These are phyloP conservation scores for Parietichytrium sp. DNA, from an alignment of 108 stramenopile genomes.

Conservation along the genomic window DNA sequence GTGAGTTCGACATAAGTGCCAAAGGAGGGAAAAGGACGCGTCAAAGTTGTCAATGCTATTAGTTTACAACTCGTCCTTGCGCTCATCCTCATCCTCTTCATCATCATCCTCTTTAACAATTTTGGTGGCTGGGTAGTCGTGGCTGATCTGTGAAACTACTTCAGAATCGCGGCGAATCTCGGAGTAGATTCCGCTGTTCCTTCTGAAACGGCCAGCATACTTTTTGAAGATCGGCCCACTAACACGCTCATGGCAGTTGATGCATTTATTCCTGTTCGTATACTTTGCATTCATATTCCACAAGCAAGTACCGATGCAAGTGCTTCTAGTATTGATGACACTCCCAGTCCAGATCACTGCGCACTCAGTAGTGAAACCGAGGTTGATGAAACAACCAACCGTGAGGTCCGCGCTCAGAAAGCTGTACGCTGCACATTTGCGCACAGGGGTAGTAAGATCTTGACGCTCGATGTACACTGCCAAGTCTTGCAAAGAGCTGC, in stretches of 20 bases:
- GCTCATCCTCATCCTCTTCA: too few relatives aligned
- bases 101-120: too few relatives aligned
- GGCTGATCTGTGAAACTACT: too few relatives aligned
- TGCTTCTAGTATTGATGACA: neutral
- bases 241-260: neutral
- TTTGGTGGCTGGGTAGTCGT: too few relatives aligned
- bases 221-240: neutral
- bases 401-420: neutral
- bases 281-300: neutral
- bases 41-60: too few relatives aligned
- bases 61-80: too few relatives aligned
- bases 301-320: slow-evolving; percentile 19
- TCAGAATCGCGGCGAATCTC: neutral
- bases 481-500: neutral
- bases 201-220: neutral
- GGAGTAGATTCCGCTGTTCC: slow-evolving; percentile 1
- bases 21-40: too few relatives aligned
- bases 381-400: neutral
- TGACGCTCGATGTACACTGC: neutral
- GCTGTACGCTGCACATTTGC: neutral
- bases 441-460: slow-evolving; percentile 10
- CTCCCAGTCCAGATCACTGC: neutral
- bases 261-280: neutral
- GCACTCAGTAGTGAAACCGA: slow-evolving; percentile 3
- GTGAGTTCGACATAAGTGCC: too few relatives aligned